A percentile compares a stretch with the other conserved stretches of the same genome.
Conservation (phyloP, 495 filamentous ascomycete genomes). For the Neurospora sp. region DNA sequence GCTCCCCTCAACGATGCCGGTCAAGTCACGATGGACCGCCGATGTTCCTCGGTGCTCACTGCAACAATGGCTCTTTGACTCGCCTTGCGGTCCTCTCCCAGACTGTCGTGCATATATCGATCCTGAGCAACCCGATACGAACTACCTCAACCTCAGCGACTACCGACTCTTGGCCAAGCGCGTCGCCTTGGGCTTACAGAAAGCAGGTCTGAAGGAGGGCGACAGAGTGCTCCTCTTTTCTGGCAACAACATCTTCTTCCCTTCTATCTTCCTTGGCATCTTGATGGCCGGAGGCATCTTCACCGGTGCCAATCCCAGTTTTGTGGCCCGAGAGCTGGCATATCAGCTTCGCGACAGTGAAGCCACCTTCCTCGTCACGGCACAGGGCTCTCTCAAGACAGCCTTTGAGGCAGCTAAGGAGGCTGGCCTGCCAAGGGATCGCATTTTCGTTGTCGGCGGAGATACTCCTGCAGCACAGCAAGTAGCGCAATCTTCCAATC, state of each 20-base stretch:
- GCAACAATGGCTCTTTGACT: constrained; percentile 31
- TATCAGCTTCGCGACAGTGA: constrained; percentile 66
- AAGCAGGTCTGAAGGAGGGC: constrained; percentile 53
- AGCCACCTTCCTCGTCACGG: constrained; percentile 53
- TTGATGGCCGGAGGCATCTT: constrained; percentile 74
- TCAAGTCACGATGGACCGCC: constrained; percentile 34
- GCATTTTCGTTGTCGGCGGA: constrained; percentile 38
- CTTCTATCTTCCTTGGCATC: constrained; percentile 59
- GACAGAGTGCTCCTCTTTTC: constrained; percentile 68
- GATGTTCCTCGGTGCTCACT: constrained; percentile 29
- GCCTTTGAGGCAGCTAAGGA: constrained; percentile 58
- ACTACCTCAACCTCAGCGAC: constrained; percentile 28
- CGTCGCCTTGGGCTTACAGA: constrained; percentile 58
- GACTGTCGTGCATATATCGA: constrained; percentile 36
- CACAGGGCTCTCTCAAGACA: constrained; percentile 44
- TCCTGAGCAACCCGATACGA: constrained; percentile 44
- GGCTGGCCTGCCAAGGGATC: constrained; percentile 48
- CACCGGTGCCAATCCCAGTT: constrained; percentile 70
- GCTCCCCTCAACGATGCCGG: constrained; percentile 18
- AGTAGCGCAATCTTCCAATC: constrained; percentile 28
- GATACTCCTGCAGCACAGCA: constrained; percentile 18
- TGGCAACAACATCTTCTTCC: constrained; percentile 63
- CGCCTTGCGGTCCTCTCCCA: constrained; percentile 19
- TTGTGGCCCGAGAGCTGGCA: constrained; percentile 57
- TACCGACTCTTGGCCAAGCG: constrained; percentile 64